phyloP scores from a whole-genome alignment of 805 yeast species.

The Debaryomyces maramus region DNA sequence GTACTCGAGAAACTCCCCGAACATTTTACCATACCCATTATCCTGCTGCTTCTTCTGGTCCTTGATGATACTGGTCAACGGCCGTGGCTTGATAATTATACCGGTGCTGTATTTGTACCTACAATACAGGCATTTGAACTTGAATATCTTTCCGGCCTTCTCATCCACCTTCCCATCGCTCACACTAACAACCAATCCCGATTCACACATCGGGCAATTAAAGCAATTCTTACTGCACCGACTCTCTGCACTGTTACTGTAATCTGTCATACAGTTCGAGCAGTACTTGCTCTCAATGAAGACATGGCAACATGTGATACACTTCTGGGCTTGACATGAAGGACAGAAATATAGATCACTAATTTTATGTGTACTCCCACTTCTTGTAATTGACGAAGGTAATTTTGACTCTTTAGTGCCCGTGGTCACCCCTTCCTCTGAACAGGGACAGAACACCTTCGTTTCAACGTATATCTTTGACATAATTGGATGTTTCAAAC shows the following conservation, averaged over 20 bases:
- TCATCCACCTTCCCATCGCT: conserved; percentile 11
- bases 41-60: conserved; percentile 4
- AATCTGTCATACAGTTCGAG: conserved; percentile 37
- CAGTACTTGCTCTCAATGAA: conserved; percentile 34
- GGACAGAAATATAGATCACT: conserved; percentile 36
- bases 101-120: conserved; percentile 36
- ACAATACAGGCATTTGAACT: conserved; percentile 39
- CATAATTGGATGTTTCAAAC: conserved; percentile 18
- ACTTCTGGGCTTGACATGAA: conserved; percentile 31
- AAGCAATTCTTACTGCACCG: conserved; percentile 41
- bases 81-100: conserved; percentile 40
- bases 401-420: not conserved
- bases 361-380: not conserved
- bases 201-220: conserved; percentile 36
- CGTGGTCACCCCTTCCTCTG: not conserved
- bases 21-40: not conserved
- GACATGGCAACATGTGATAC: conserved; percentile 26
- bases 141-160: conserved; percentile 34
- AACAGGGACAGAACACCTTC: not conserved
- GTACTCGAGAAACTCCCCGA: not conserved
- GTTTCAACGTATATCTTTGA: conserved; percentile 23
- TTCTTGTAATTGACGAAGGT: not conserved
- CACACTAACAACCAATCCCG: conserved; percentile 25
- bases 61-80: conserved; percentile 27
- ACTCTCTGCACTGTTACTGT: conserved; percentile 21